Evolutionary conservation across 2,329 filamentous ascomycete species (phyloP).

Genomic region (Penicillium sp.): DNA sequence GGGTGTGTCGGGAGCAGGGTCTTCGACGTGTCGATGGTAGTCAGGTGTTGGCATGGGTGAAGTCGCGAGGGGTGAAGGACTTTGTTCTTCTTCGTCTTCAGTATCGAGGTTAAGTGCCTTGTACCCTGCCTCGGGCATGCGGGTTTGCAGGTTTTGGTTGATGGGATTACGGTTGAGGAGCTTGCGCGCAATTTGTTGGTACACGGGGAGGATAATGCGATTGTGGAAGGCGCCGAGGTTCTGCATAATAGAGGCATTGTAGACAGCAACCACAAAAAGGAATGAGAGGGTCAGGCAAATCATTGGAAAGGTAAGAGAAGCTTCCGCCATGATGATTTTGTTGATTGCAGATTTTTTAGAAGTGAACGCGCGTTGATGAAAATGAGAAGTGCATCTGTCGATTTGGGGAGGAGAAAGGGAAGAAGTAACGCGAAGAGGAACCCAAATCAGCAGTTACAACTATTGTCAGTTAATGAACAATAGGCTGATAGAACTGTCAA

Average conservation of each 20-base stretch:
- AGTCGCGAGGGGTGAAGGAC: neutral
- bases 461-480: neutral
- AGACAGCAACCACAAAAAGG: constrained; percentile 13
- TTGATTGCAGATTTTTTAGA: neutral
- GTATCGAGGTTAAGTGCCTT: neutral
- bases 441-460: no score
- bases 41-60: neutral
- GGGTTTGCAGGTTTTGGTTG: neutral
- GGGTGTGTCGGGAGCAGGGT: neutral
- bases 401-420: neutral
- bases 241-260: constrained; percentile 5
- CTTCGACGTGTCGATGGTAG: neutral
- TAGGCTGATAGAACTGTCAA: neutral
- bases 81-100: neutral
- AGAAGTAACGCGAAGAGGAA: neutral
- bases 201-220: neutral
- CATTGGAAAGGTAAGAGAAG: constrained; percentile 8
- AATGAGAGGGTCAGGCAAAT: constrained; percentile 22
- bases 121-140: neutral
- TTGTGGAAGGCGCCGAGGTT: neutral
- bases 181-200: neutral
- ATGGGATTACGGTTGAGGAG: neutral
- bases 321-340: neutral
- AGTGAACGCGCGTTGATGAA: neutral
- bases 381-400: neutral